These are phyloP conservation scores for Scenedesmus sp. DNA, from an alignment of 163 green algal genomes.

Conservation along the genomic window DNA sequence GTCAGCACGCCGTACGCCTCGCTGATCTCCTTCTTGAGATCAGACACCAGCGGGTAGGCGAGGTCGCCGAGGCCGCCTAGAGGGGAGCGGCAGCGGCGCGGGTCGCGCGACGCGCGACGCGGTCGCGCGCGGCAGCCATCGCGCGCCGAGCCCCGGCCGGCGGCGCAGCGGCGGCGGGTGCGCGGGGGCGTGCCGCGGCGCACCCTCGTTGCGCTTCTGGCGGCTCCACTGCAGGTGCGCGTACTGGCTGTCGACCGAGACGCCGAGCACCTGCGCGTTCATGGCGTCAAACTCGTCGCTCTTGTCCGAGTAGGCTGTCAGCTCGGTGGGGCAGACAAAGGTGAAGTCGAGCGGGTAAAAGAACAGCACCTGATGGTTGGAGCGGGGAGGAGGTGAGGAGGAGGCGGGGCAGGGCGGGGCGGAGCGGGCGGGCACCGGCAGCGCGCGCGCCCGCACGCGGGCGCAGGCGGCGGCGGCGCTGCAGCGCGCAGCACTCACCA, in stretches of 20 bases:
- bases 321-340: constrained; percentile 97
- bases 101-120: too few relatives aligned
- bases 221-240: constrained; percentile 95
- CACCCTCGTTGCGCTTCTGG: constrained; percentile 85
- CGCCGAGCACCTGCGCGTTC: constrained; percentile 92
- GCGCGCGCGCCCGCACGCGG: neutral
- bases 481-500: neutral
- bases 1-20: constrained; percentile 90
- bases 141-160: too few relatives aligned
- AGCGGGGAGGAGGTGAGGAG: neutral
- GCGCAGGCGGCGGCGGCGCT: neutral
- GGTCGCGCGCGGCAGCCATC: too few relatives aligned
- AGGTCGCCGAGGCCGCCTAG: constrained; percentile 92
- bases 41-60: constrained; percentile 93
- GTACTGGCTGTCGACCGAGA: constrained; percentile 96
- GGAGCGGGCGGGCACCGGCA: too few relatives aligned
- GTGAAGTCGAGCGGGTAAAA: constrained; percentile 96
- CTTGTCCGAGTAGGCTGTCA: constrained; percentile 97
- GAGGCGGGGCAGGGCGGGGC: neutral
- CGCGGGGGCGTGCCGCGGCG: neutral
- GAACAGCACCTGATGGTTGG: constrained; percentile 57
- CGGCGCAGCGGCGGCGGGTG: too few relatives aligned
- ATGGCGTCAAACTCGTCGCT: constrained; percentile 91
- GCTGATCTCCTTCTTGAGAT: constrained; percentile 94
- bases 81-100: too few relatives aligned